Percentiles rank a stretch among this genome's conserved stretches.
phyloP scores from a whole-genome alignment of 108 stramenopile genomes.

The Poteriospumella lacustris region DNA sequence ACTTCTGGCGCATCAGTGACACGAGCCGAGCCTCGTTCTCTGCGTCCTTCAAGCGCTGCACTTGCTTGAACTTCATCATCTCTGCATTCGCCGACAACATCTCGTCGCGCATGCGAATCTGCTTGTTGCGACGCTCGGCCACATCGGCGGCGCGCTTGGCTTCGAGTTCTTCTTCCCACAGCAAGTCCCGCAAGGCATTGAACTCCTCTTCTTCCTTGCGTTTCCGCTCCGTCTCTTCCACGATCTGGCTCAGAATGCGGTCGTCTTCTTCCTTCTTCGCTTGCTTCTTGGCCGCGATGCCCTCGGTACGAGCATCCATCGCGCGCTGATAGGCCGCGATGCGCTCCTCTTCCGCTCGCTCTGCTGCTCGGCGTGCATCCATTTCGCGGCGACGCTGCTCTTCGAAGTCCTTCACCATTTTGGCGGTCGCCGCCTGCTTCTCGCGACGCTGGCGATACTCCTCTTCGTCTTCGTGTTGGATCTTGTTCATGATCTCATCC shows the following conservation, averaged over 20 bases:
- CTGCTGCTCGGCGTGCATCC: conserved; percentile 30
- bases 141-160: conserved; percentile 54
- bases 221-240: conserved; percentile 23
- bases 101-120: conserved; percentile 46
- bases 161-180: conserved; percentile 66
- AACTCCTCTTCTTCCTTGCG: conserved; percentile 47
- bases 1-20: conserved; percentile 57
- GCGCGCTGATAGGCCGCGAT: neutral
- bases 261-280: conserved; percentile 51
- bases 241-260: neutral
- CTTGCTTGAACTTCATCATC: conserved; percentile 56
- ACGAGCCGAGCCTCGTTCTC: conserved; percentile 59
- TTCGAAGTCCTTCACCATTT: neutral
- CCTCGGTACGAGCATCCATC: conserved; percentile 24
- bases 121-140: conserved; percentile 45
- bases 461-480: conserved; percentile 52
- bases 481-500: conserved; percentile 59
- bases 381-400: neutral
- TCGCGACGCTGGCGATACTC: conserved; percentile 46
- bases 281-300: conserved; percentile 14
- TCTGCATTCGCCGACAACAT: conserved; percentile 54
- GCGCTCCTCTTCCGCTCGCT: conserved; percentile 28
- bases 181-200: conserved; percentile 53
- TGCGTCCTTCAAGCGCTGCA: neutral
- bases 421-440: conserved; percentile 50